A percentile compares a stretch with the other conserved stretches of the same genome.
Evolutionary conservation across 768 basidiomycete species (phyloP).

Genomic region (Rhizopogon sp.): DNA sequence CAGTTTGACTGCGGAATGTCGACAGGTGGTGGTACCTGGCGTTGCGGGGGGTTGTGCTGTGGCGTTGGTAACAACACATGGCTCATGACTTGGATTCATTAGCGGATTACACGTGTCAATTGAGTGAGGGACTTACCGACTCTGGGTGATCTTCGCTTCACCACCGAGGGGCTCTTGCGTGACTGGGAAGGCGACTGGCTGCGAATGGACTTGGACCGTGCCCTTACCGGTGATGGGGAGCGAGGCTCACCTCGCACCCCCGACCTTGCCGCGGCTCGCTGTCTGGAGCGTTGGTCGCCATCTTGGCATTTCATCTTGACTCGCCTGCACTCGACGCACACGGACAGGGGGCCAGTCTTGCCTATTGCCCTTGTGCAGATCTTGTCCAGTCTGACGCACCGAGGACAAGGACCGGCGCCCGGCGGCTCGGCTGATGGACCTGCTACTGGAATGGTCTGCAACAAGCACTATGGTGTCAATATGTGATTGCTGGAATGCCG

Average conservation of each 20-base stretch:
- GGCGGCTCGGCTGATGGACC: not conserved
- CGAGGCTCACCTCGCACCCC: not conserved
- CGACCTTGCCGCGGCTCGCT: not conserved
- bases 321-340: not conserved
- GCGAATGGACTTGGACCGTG: not conserved
- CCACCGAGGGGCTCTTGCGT: not conserved
- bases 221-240: not conserved
- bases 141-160: not conserved
- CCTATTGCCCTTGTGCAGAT: not conserved
- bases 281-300: not conserved
- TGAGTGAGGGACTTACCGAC: not conserved
- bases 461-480: not conserved
- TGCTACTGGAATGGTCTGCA: not conserved
- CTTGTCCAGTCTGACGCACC: not conserved
- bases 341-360: not conserved
- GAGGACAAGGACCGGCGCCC: not conserved
- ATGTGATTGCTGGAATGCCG: no score
- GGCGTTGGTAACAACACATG: not conserved
- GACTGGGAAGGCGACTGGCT: not conserved
- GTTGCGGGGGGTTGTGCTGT: no score
- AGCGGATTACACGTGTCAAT: not conserved
- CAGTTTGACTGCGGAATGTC: no score
- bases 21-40: no score
- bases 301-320: not conserved
- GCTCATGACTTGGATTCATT: not conserved